Conservation (phyloP, 768 basidiomycete species). For the Pleurotus eryngii region DNA sequence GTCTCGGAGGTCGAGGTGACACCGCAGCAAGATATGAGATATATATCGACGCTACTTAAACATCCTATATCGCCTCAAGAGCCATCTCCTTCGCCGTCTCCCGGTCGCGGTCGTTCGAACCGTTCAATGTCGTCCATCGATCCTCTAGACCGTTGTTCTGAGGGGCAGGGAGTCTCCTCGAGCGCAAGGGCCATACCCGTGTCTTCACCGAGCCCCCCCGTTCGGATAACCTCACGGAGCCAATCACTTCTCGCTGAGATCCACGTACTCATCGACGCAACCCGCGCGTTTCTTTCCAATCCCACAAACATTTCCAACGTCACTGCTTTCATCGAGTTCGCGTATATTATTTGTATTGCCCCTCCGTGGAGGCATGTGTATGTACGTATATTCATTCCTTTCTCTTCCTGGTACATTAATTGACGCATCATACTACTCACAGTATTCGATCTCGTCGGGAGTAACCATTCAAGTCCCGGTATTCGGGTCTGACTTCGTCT, state of each 20-base stretch:
- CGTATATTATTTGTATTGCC: slow-evolving; percentile 47
- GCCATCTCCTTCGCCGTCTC: slow-evolving; percentile 24
- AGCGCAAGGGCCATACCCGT: too few species aligned
- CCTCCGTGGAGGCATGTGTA: slow-evolving; percentile 50
- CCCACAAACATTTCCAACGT: slow-evolving; percentile 59
- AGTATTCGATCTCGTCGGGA: background rate
- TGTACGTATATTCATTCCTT: slow-evolving; percentile 27
- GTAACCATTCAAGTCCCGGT: slow-evolving; percentile 23
- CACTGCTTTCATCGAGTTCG: slow-evolving; percentile 50
- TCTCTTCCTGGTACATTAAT: background rate
- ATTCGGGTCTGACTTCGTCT: slow-evolving; percentile 49
- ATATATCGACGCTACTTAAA: slow-evolving; percentile 53
- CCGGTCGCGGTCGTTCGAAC: background rate
- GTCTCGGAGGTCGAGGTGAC: slow-evolving; percentile 38
- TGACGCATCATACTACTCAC: too few species aligned
- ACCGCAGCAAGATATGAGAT: slow-evolving; percentile 45
- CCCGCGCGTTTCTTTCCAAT: slow-evolving; percentile 49
- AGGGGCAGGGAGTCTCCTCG: too few species aligned
- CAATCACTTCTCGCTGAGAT: too few species aligned
- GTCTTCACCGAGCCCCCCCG: too few species aligned
- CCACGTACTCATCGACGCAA: background rate
- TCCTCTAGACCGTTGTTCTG: too few species aligned
- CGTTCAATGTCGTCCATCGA: too few species aligned
- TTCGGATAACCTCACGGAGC: too few species aligned
- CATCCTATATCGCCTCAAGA: slow-evolving; percentile 37